These are phyloP conservation scores for Licmophora abbreviata DNA, from an alignment of 108 stramenopile genomes.

Conservation along the genomic window DNA sequence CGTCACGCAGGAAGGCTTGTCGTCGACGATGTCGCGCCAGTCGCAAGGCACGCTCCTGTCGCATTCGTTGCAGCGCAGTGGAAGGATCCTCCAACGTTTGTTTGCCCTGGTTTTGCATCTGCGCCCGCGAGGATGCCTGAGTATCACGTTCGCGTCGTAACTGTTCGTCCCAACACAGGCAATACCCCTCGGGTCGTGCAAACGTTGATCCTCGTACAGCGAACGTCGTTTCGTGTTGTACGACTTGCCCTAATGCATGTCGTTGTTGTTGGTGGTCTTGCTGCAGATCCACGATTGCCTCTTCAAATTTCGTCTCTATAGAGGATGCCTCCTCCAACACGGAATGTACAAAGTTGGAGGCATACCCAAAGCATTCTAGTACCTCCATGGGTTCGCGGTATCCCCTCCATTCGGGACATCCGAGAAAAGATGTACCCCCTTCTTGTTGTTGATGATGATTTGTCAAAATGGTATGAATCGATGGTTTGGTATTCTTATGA, in stretches of 20 bases:
- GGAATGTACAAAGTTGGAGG: slow-evolving; percentile 35
- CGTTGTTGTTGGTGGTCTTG: not conserved
- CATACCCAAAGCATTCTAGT: slow-evolving; percentile 61
- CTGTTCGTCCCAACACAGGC: slow-evolving; percentile 44
- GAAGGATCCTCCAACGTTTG: not conserved
- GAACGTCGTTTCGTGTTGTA: slow-evolving; percentile 38
- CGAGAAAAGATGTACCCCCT: too few relatives aligned
- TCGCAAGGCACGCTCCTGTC: not conserved
- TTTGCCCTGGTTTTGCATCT: not conserved
- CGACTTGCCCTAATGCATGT: not conserved
- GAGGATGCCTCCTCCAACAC: slow-evolving; percentile 13
- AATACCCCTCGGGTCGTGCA: slow-evolving; percentile 76
- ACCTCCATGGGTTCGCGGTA: slow-evolving; percentile 57
- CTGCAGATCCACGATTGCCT: not conserved
- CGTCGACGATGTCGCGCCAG: slow-evolving; percentile 4
- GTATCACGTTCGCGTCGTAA: too few relatives aligned
- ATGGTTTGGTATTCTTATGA: not conserved
- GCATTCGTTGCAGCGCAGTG: too few relatives aligned
- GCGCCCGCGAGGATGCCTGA: too few relatives aligned
- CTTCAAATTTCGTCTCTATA: not conserved
- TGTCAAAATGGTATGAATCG: not conserved
- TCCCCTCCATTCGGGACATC: slow-evolving; percentile 56
- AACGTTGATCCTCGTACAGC: slow-evolving; percentile 68
- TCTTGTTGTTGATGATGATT: not conserved
- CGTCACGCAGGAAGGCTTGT: slow-evolving; percentile 25